Conservation (phyloP, 805 yeast genomes). For the Candida piceae region DNA sequence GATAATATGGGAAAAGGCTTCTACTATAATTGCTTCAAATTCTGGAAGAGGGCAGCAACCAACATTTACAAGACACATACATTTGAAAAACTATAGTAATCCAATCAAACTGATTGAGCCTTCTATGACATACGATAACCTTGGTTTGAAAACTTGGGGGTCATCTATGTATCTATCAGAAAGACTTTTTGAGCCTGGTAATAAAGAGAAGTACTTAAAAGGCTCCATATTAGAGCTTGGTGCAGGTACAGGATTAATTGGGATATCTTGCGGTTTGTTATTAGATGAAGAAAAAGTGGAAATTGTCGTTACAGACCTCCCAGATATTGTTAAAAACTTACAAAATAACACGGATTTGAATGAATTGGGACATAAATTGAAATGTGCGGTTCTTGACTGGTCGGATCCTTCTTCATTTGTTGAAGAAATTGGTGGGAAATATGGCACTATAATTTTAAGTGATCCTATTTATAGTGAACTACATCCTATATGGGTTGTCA, state of each 20-base stretch:
- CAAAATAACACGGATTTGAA: slow-evolving; percentile 55
- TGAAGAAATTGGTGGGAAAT: slow-evolving; percentile 28
- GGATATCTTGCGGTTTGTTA: slow-evolving; percentile 57
- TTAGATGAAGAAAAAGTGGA: slow-evolving; percentile 34
- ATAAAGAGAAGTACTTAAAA: slow-evolving; percentile 12
- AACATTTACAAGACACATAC: slow-evolving; percentile 55
- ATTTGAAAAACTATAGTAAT: slow-evolving; percentile 34
- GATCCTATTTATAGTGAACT: slow-evolving; percentile 85
- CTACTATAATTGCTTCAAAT: slow-evolving; percentile 67
- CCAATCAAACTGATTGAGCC: slow-evolving; percentile 64
- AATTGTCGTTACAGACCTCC: slow-evolving; percentile 67
- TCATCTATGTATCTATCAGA: slow-evolving; percentile 69
- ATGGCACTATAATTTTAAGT: slow-evolving; percentile 63
- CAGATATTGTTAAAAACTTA: slow-evolving; percentile 70
- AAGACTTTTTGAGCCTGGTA: slow-evolving; percentile 35
- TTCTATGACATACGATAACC: slow-evolving; percentile 74
- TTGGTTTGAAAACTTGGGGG: slow-evolving; percentile 97
- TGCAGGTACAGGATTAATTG: slow-evolving; percentile 90
- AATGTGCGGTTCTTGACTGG: slow-evolving; percentile 69
- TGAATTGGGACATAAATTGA: slow-evolving; percentile 17
- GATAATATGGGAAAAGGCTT: slow-evolving; percentile 47
- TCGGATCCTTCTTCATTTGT: slow-evolving; percentile 40
- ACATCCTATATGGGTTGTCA: slow-evolving; percentile 71
- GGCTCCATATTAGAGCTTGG: slow-evolving; percentile 71
- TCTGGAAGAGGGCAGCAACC: slow-evolving; percentile 87